These are phyloP conservation scores for Aspergillus ellipticus DNA, from an alignment of 495 filamentous ascomycete genomes.

Conservation along the genomic window DNA sequence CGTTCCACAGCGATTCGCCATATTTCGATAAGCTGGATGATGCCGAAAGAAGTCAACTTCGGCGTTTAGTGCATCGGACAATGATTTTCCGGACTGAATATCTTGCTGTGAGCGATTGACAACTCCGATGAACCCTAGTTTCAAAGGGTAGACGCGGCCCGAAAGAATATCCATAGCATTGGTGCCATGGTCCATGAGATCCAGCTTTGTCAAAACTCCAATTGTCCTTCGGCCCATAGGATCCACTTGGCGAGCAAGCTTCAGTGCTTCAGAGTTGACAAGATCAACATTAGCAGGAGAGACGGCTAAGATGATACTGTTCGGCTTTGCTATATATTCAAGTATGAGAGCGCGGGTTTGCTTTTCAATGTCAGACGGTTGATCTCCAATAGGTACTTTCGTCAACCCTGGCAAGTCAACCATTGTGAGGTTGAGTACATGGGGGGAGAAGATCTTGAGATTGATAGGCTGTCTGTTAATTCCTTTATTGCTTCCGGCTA, in stretches of 20 bases:
- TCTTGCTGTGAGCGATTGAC: slow-evolving; percentile 98
- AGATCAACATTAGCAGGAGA: slow-evolving; percentile 98
- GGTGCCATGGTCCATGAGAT: slow-evolving; percentile 98
- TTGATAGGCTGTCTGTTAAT: slow-evolving; percentile 98
- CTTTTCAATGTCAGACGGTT: slow-evolving; percentile 97
- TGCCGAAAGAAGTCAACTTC: slow-evolving; percentile 96
- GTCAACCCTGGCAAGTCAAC: slow-evolving; percentile 96
- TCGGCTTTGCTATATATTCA: slow-evolving; percentile 98
- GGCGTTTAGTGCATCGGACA: slow-evolving; percentile 82
- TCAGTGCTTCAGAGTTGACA: slow-evolving; percentile 97
- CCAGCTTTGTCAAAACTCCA: slow-evolving; percentile 94
- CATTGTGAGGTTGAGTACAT: slow-evolving; percentile 93
- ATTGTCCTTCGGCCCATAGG: slow-evolving; percentile 92
- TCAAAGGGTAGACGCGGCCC: slow-evolving; percentile 92
- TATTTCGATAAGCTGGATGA: slow-evolving; percentile 95
- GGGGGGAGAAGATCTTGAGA: slow-evolving; percentile 96
- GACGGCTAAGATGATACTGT: slow-evolving; percentile 95
- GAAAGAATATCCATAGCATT: slow-evolving; percentile 97
- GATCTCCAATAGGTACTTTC: slow-evolving; percentile 98
- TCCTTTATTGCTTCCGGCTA: slow-evolving; percentile 96
- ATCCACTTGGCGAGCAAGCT: slow-evolving; percentile 95
- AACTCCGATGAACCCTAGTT: slow-evolving; percentile 96
- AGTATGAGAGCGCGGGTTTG: slow-evolving; percentile 95
- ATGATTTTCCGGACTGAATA: slow-evolving; percentile 89
- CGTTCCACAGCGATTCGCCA: slow-evolving; percentile 89